Conservation (phyloP, 2,329 filamentous ascomycete genomes). For the Sclerotinia nivalis region DNA sequence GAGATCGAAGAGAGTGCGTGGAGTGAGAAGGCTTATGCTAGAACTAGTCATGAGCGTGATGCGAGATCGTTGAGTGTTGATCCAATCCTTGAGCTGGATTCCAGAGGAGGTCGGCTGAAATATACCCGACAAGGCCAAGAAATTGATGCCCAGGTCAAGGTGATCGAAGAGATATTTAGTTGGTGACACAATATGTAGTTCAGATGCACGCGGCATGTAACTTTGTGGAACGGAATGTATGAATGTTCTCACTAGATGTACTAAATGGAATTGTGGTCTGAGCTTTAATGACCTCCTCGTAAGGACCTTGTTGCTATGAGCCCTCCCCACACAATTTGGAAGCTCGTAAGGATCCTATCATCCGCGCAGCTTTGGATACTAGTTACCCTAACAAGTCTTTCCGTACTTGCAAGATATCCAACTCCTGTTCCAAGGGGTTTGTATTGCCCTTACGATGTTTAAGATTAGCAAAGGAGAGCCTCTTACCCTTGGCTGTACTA, state of each 20-base stretch:
- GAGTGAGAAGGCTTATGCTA: neutral
- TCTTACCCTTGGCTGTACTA: neutral
- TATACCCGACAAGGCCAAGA: slow-evolving; percentile 20
- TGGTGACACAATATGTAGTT: slow-evolving; percentile 3
- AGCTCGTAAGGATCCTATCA: neutral
- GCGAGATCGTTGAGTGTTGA: slow-evolving; percentile 10
- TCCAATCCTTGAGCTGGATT: slow-evolving; percentile 27
- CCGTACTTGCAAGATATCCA: neutral
- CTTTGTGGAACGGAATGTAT: too few relatives aligned
- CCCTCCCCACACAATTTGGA: neutral
- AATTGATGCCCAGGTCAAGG: neutral
- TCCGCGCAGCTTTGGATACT: neutral
- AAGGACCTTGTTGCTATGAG: neutral
- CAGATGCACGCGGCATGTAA: neutral
- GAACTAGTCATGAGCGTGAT: neutral
- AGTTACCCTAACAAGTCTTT: neutral
- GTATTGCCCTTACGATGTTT: neutral
- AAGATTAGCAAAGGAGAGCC: neutral
- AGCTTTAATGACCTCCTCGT: neutral
- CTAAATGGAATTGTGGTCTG: neutral
- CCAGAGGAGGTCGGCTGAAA: slow-evolving; percentile 23
- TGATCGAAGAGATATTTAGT: slow-evolving; percentile 27
- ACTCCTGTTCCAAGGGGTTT: neutral
- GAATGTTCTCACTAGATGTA: neutral
- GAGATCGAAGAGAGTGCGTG: slow-evolving; percentile 29